phyloP scores from a whole-genome alignment of 2,329 filamentous ascomycete species.

The Aspergillus neotritici region DNA sequence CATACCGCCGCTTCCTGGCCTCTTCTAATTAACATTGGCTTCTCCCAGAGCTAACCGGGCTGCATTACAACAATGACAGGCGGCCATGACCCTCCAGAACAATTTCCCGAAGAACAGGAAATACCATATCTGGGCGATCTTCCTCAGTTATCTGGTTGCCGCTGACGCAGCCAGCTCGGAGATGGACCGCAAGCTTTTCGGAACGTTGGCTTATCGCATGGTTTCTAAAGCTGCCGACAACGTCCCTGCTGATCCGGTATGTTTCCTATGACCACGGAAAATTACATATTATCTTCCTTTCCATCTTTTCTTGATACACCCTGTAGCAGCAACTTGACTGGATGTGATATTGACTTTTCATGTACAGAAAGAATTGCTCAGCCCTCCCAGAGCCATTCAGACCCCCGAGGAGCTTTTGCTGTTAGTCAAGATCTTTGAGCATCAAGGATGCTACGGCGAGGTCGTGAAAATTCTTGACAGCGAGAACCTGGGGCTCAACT shows the following conservation, averaged over 20 bases:
- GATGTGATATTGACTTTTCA: slow-evolving; percentile 16
- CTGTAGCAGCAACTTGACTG: slow-evolving; percentile 3
- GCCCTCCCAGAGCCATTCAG: slow-evolving; percentile 41
- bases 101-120: slow-evolving; percentile 45
- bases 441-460: slow-evolving; percentile 37
- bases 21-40: neutral
- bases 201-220: slow-evolving; percentile 48
- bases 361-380: slow-evolving; percentile 37
- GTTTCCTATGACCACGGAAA: slow-evolving; percentile 9
- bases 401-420: slow-evolving; percentile 43
- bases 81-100: slow-evolving; percentile 46
- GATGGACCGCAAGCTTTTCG: slow-evolving; percentile 42
- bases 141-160: slow-evolving; percentile 41
- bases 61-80: slow-evolving; percentile 28
- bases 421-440: slow-evolving; percentile 40
- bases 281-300: neutral
- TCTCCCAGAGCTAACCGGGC: neutral
- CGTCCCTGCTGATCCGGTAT: slow-evolving; percentile 41
- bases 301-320: slow-evolving; percentile 1
- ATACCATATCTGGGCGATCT: slow-evolving; percentile 47
- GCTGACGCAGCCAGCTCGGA: slow-evolving; percentile 34
- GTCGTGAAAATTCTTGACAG: slow-evolving; percentile 40
- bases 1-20: neutral
- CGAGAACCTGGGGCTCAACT: slow-evolving; percentile 37
- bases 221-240: slow-evolving; percentile 43